These are phyloP conservation scores for Calonectria leucothoes DNA, from an alignment of 2,329 filamentous ascomycete genomes.

Conservation along the genomic window DNA sequence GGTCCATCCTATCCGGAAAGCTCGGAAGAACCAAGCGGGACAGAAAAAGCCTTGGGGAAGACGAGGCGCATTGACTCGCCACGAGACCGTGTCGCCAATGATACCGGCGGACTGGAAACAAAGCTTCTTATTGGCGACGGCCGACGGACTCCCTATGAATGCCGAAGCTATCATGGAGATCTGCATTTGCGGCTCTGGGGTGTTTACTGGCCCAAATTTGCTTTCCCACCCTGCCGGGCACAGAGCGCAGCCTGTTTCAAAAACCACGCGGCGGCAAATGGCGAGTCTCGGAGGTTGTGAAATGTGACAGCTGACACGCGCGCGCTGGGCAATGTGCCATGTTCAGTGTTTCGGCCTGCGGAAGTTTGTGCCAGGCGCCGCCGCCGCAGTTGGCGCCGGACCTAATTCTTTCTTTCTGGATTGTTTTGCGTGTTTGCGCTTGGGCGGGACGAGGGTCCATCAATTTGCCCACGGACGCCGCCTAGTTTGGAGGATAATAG, in stretches of 20 bases:
- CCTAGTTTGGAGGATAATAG: background rate
- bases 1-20: constrained; percentile 9
- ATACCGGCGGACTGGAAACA: background rate
- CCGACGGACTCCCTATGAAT: constrained; percentile 9
- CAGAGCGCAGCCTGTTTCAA: background rate
- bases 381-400: background rate
- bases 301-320: background rate
- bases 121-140: constrained; percentile 1
- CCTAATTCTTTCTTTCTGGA: background rate
- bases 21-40: background rate
- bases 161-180: constrained; percentile 9
- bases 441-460: background rate
- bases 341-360: background rate
- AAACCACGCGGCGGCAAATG: background rate
- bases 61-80: background rate
- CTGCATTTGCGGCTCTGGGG: constrained; percentile 15
- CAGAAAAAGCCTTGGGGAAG: background rate
- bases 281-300: background rate
- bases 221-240: background rate
- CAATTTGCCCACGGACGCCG: background rate
- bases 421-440: background rate
- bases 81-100: background rate
- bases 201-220: background rate
- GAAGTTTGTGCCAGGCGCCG: background rate
- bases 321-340: constrained; percentile 1